phyloP scores from a whole-genome alignment of 345 rosid genomes.

The Psidium friedrichsthalianum region DNA sequence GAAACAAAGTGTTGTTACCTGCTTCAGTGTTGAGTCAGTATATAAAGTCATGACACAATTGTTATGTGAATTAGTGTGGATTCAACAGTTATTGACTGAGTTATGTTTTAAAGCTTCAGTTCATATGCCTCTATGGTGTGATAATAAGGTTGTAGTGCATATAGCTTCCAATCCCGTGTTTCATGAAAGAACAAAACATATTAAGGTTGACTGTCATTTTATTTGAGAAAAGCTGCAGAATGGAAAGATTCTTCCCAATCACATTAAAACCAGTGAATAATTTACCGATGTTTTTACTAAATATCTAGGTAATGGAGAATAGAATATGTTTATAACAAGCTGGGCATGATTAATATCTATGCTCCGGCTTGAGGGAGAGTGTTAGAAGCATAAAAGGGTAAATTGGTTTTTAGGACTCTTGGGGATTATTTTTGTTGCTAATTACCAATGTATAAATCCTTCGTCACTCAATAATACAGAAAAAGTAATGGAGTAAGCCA shows the following conservation, averaged over 20 bases:
- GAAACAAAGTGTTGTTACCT: neutral
- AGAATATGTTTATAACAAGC: neutral
- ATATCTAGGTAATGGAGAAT: neutral
- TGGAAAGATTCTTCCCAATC: neutral
- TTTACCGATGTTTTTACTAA: neutral
- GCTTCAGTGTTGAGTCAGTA: neutral
- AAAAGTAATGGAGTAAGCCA: neutral
- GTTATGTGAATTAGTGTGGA: neutral
- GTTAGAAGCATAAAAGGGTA: neutral
- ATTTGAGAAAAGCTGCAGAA: neutral
- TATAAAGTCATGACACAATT: neutral
- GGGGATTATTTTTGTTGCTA: too few relatives aligned
- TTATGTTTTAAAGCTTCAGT: neutral
- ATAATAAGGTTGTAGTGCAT: neutral
- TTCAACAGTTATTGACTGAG: neutral
- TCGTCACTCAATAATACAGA: neutral
- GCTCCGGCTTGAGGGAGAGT: neutral
- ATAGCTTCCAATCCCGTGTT: neutral
- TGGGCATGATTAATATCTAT: neutral
- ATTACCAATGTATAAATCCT: too few relatives aligned
- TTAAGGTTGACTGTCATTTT: neutral
- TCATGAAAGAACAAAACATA: neutral
- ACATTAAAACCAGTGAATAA: neutral
- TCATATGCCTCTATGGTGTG: neutral
- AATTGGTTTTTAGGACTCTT: too few relatives aligned